Conservation (phyloP, 2,329 filamentous ascomycete species). For the Aspergillus sp. region DNA sequence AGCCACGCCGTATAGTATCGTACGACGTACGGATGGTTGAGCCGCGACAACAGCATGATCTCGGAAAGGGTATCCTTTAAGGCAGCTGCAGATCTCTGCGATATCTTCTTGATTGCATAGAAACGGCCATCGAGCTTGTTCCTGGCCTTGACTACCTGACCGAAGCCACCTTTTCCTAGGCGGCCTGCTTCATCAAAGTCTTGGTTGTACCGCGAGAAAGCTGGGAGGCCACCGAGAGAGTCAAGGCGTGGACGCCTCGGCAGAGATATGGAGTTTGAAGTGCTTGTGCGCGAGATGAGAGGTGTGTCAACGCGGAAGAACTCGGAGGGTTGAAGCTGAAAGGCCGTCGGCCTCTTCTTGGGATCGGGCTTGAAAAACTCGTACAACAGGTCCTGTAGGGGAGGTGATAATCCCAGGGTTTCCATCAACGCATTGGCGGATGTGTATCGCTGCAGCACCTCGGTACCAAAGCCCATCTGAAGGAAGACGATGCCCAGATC, state of each 20-base stretch:
- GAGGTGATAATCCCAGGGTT: conserved; percentile 67
- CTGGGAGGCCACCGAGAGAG: conserved; percentile 54
- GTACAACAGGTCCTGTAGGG: conserved; percentile 74
- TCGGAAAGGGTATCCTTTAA: conserved; percentile 69
- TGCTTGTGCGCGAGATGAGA: conserved; percentile 34
- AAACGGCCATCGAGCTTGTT: conserved; percentile 91
- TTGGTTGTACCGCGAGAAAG: conserved; percentile 73
- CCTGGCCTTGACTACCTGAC: conserved; percentile 90
- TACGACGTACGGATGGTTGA: conserved; percentile 85
- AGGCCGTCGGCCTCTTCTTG: conserved; percentile 80
- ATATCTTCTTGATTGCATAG: conserved; percentile 97
- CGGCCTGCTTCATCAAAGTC: conserved; percentile 90
- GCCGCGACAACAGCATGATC: conserved; percentile 82
- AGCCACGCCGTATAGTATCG: conserved; percentile 96
- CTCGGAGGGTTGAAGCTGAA: conserved; percentile 61
- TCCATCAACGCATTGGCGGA: conserved; percentile 74
- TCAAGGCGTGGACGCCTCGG: conserved; percentile 58
- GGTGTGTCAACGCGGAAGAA: conserved; percentile 43
- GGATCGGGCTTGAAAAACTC: conserved; percentile 83
- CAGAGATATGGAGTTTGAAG: conserved; percentile 45
- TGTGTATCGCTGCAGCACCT: conserved; percentile 71
- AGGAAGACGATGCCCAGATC: conserved; percentile 87
- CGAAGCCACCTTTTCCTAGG: conserved; percentile 90
- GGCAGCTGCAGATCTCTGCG: conserved; percentile 69
- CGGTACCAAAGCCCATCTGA: conserved; percentile 89